Evolutionary conservation across 257 asterid genomes (phyloP).

Genomic region (Fraxinus americana): DNA sequence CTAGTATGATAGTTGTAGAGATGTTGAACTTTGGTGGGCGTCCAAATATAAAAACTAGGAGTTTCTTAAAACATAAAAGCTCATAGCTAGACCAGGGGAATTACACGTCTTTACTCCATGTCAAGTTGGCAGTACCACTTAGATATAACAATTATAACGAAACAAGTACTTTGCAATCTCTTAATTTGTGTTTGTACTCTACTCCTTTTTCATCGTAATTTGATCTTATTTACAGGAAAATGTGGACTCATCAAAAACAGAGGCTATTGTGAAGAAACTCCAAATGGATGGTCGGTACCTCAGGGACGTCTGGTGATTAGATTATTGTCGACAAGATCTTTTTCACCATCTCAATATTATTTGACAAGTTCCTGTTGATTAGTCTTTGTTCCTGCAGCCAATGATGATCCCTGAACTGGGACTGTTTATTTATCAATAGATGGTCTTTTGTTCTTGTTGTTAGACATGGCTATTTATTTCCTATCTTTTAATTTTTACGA

Average conservation of each 20-base stretch:
- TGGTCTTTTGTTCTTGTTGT: not conserved
- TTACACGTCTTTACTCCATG: too few species aligned
- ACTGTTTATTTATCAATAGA: conserved; percentile 7
- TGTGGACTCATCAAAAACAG: conserved; percentile 61
- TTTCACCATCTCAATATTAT: conserved; percentile 4
- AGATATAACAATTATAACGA: too few species aligned
- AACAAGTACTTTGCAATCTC: conserved; percentile 1
- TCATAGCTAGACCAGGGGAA: too few species aligned
- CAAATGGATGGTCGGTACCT: conserved; percentile 75
- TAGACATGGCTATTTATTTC: conserved; percentile 3
- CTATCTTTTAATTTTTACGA: not conserved
- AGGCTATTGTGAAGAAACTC: conserved; percentile 69
- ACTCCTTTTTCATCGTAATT: not conserved
- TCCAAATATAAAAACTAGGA: too few species aligned
- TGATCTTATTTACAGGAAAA: conserved; percentile 45
- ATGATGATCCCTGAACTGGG: conserved; percentile 19
- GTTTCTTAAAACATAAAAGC: too few species aligned
- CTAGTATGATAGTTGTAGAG: too few species aligned
- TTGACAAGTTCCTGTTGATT: conserved; percentile 1
- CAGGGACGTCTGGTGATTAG: conserved; percentile 76
- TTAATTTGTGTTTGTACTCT: not conserved
- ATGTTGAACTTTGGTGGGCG: not conserved
- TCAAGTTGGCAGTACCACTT: too few species aligned
- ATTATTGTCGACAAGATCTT: not conserved
- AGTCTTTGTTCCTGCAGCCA: not conserved